Evolutionary conservation across 306 rosid species (phyloP).

Genomic region (Inga leiocalycina): DNA sequence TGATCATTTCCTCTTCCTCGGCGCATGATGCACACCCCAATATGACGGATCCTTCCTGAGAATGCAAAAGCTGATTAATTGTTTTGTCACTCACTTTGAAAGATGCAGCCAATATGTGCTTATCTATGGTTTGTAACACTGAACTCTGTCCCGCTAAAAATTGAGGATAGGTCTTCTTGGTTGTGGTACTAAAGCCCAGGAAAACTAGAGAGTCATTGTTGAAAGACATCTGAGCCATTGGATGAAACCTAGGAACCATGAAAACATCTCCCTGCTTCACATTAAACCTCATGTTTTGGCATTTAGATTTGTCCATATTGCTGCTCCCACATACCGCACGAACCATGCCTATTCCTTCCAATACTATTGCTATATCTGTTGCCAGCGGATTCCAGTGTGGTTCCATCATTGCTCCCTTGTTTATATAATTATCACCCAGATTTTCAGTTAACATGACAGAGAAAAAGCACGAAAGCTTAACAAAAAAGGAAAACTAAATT

Average conservation of each 20-base stretch:
- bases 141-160: conserved; percentile 74
- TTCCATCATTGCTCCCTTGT: conserved; percentile 85
- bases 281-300: conserved; percentile 62
- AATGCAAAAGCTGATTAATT: conserved; percentile 51
- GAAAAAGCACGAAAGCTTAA: background rate
- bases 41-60: conserved; percentile 53
- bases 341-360: conserved; percentile 76
- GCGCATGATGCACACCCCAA: conserved; percentile 80
- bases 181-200: conserved; percentile 77
- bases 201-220: conserved; percentile 65
- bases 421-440: background rate
- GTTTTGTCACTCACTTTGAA: conserved; percentile 55
- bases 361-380: conserved; percentile 63
- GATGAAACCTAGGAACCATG: conserved; percentile 69
- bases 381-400: conserved; percentile 93
- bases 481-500: background rate
- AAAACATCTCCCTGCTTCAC: conserved; percentile 77
- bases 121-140: conserved; percentile 54
- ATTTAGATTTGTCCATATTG: conserved; percentile 34
- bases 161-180: conserved; percentile 55
- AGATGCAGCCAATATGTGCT: conserved; percentile 60
- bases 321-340: conserved; percentile 58
- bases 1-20: conserved; percentile 68
- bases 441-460: conserved; percentile 4
- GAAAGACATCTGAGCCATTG: conserved; percentile 92